Conservation (phyloP, 2,329 filamentous ascomycete genomes). For the Pseudonectria buxi region DNA sequence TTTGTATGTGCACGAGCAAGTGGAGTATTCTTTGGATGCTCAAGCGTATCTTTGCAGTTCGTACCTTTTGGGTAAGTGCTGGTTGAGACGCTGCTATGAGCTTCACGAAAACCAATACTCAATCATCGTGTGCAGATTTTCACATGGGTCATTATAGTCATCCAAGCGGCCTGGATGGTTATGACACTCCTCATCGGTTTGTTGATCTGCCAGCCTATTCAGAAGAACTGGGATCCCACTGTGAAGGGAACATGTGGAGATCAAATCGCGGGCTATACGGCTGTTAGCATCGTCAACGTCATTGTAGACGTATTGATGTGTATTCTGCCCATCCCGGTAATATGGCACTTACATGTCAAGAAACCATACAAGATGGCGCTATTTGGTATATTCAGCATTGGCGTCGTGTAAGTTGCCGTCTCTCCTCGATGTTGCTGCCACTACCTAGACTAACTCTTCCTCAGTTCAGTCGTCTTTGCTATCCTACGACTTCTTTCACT, state of each 20-base stretch:
- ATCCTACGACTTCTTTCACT: conserved; percentile 16
- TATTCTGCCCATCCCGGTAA: conserved; percentile 31
- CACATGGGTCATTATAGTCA: conserved; percentile 24
- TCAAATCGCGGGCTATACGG: conserved; percentile 31
- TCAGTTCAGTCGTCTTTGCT: conserved; percentile 26
- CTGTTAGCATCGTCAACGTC: conserved; percentile 34
- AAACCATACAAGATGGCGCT: conserved; percentile 24
- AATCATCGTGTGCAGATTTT: conserved; percentile 9
- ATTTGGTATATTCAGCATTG: conserved; percentile 24
- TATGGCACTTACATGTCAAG: conserved; percentile 30
- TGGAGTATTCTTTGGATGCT: conserved; percentile 14
- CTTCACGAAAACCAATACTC: neutral
- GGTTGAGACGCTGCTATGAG: no score
- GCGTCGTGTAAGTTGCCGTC: conserved; percentile 14
- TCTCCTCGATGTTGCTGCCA: no score
- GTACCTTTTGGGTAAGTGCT: conserved; percentile 4
- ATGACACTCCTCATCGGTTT: conserved; percentile 21
- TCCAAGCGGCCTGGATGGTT: conserved; percentile 24
- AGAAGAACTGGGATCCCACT: conserved; percentile 21
- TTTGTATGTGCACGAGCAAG: conserved; percentile 11
- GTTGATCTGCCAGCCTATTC: conserved; percentile 21
- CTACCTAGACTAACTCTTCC: neutral
- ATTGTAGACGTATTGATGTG: conserved; percentile 33
- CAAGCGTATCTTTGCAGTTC: conserved; percentile 9
- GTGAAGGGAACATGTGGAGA: conserved; percentile 29